Conservation (phyloP, 306 rosid genomes). For the Canavalia ensiformis region DNA sequence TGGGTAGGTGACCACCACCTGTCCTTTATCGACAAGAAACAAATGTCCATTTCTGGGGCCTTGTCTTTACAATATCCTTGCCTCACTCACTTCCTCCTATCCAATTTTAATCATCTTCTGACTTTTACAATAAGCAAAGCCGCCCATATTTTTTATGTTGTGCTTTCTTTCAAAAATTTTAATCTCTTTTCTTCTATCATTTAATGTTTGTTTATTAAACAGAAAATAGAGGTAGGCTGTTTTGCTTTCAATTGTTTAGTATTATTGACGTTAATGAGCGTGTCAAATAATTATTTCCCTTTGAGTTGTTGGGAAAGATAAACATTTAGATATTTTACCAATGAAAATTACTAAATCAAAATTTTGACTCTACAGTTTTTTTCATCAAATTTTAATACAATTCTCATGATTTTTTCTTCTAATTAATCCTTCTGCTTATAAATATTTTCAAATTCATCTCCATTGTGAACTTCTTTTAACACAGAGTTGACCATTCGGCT, state of each 20-base stretch:
- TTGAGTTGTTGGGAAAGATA: background rate
- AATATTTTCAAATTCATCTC: no score
- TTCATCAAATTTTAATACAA: background rate
- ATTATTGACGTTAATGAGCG: background rate
- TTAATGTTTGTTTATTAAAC: background rate
- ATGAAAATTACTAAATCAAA: no score
- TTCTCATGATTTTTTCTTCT: no score
- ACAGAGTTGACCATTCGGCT: no score
- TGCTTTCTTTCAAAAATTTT: background rate
- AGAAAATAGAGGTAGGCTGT: background rate
- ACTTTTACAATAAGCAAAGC: background rate
- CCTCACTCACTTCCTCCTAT: background rate
- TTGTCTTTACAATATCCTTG: background rate
- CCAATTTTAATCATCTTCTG: constrained; percentile 2
- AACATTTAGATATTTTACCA: background rate
- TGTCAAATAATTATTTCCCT: background rate
- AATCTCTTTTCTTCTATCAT: background rate
- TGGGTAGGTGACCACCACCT: constrained; percentile 9
- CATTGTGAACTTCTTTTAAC: no score
- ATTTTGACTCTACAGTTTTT: background rate
- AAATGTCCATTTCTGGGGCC: background rate
- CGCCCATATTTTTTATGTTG: background rate
- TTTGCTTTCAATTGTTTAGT: background rate
- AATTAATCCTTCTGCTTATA: no score
- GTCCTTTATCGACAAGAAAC: background rate